Base-by-base conservation (phyloP, 225 moss, liverwort and hornwort genomes). In the Climacium dendroides region DNA sequence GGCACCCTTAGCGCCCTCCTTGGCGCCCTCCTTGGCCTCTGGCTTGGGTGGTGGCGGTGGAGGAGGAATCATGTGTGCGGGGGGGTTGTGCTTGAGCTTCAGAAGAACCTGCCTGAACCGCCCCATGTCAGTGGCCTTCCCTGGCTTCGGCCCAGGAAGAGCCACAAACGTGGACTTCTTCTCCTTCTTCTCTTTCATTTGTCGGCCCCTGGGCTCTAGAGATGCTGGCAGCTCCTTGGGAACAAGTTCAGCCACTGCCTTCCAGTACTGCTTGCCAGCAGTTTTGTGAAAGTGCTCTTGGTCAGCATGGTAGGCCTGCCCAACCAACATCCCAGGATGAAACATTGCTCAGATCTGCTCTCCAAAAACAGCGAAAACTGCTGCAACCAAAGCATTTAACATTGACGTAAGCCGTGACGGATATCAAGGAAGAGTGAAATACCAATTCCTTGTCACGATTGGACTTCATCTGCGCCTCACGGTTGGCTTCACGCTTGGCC, bases 381-480 rank as follows among this genome's bases (percentile, higher is more conserved):
- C 72, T 72, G 55, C 55, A 70, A 85, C 25, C 67, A 69, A 47
- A 77, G 25, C 81, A 77, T 26, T 50, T 9, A 28, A 83, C 62
- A n/a, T 57, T 63, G 3, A 43, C 19, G 84, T 9, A 24, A 74
- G 53, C 34, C 52, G 65, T 58, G 28, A 59, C 15, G 61, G 85
- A 66, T 39, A 53, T 74, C 87, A 77, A 58, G 34, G 30, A 72
- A 58, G 72, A 48, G 28, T 2, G 23, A 66, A 53, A 54, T 74
- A 97, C 97, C 97, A 92, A 92, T 91, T 97, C 97, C 86, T 92
- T 96, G 52, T 97, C 97, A 53, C 97, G 97, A 78, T 97, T 97
- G 80, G 89, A 89, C 92, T 97, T 96, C 91, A 91, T 94, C 74
- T 92, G 94, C 61, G 93, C 87, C 89, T 96, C 96, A 58, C 94